phyloP scores from a whole-genome alignment of 1,284 basidiomycete genomes.

The Albatrellus sp. region DNA sequence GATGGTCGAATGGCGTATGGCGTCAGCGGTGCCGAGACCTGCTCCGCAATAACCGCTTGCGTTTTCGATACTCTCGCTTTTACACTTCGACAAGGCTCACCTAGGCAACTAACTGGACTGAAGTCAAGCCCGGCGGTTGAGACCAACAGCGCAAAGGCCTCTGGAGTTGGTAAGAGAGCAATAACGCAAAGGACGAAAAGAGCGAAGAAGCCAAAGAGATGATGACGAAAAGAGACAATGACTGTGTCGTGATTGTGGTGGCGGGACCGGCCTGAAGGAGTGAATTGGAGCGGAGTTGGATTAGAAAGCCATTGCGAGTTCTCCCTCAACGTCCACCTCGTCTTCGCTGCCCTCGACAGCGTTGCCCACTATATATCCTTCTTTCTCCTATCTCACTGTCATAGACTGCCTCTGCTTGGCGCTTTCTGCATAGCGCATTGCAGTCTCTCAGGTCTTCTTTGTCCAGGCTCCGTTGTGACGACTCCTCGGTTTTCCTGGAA shows the following conservation, averaged over 20 bases:
- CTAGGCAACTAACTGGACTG: neutral
- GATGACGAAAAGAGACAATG: neutral
- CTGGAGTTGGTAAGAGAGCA: too few species aligned
- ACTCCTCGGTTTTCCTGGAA: neutral
- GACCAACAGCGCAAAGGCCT: neutral
- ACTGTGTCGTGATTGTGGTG: neutral
- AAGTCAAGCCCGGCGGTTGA: neutral
- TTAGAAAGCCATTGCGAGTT: constrained; percentile 21
- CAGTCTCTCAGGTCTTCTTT: too few species aligned
- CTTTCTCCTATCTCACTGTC: constrained; percentile 1
- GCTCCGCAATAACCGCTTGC: neutral
- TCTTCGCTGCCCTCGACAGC: constrained; percentile 11
- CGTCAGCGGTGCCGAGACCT: too few species aligned
- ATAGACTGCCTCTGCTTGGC: constrained; percentile 2
- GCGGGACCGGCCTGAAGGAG: constrained; percentile 5
- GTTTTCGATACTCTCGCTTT: constrained; percentile 1
- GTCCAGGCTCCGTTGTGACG: neutral
- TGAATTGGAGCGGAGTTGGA: constrained; percentile 24
- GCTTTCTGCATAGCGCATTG: neutral
- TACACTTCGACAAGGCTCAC: constrained; percentile 7
- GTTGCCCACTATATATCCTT: neutral
- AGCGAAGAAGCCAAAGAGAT: neutral
- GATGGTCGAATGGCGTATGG: too few species aligned
- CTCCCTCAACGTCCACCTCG: constrained; percentile 24
- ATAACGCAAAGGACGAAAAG: neutral